Conservation (phyloP, 805 yeast species). For the Candida coquimbonensis region DNA sequence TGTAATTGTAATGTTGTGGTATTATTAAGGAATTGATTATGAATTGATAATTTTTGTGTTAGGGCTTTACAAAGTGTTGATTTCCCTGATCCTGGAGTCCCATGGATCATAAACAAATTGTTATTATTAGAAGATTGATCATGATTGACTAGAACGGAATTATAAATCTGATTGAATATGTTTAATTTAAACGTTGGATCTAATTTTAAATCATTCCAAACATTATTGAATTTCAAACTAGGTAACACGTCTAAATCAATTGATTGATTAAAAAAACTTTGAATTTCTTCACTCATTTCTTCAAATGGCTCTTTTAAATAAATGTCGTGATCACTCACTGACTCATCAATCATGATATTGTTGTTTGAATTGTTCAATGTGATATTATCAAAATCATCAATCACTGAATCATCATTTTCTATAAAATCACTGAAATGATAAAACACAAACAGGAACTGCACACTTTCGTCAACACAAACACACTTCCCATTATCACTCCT, state of each 20-base stretch:
- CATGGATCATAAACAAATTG: slow-evolving; percentile 28
- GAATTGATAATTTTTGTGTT: slow-evolving; percentile 33
- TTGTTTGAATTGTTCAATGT: slow-evolving; percentile 14
- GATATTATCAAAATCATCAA: slow-evolving; percentile 26
- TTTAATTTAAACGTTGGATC: slow-evolving; percentile 25
- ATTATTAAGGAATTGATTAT: slow-evolving; percentile 8
- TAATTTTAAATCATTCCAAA: slow-evolving; percentile 31
- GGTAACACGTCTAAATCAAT: slow-evolving; percentile 24
- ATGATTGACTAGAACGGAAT: slow-evolving; percentile 4
- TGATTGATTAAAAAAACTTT: neutral
- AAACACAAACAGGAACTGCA: neutral
- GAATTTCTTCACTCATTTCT: slow-evolving; percentile 8
- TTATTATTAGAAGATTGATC: neutral
- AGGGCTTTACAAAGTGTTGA: slow-evolving; percentile 35
- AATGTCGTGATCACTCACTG: neutral
- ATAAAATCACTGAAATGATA: slow-evolving; percentile 3
- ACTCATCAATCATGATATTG: too few relatives aligned
- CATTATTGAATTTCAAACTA: slow-evolving; percentile 22
- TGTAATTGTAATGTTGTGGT: slow-evolving; percentile 31
- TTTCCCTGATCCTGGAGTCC: slow-evolving; percentile 44
- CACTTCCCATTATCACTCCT: too few relatives aligned
- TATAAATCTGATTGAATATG: slow-evolving; percentile 20
- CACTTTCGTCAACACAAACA: neutral
- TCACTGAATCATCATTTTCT: neutral
- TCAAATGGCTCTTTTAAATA: neutral